Base-by-base conservation (phyloP, 2,329 filamentous ascomycete species). In the Pyrenochaeta sp. region DNA sequence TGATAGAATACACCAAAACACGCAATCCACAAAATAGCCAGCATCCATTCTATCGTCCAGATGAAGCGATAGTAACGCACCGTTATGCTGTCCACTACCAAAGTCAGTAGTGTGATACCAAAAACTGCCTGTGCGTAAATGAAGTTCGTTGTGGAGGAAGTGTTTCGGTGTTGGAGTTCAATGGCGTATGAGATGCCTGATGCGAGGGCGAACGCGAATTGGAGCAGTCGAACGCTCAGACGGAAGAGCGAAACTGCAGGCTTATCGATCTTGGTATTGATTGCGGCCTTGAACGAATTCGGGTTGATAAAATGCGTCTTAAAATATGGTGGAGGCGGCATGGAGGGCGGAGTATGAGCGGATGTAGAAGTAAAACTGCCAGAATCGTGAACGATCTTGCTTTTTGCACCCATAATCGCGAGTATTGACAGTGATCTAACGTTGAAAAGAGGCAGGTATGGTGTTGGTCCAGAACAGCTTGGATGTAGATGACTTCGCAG, bases 181-280 rank as follows among this genome's bases (percentile, higher is more conserved):
- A 66, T 49, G 32, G 60, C 64, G 48, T 69, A 67, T 7, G 56
- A 66, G 21, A 64, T 65, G 21, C 67, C 64, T n/a, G 67, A 60
- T 10, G 61, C 61, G 12, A 69, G 35, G 4, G 61, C 62, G 41
- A 69, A 68, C 9, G 54, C 50, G 33, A 68, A 45, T 42, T 69
- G 58, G n/a, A 68, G 49, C 18, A 68, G 17, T 14, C 58, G 62
- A 18, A 64, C 42, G 10, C 51, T 62, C 18, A 69, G 45, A 6
- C 60, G 49, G 33, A 68, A 69, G 6, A 69, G 56, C 3, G 56
- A 61, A 1, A 58, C 49, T 7, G 58, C 27, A 11, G 65, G 65
- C 2, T 63, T 63, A 43, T 65, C 54, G 30, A 65, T 49, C 39
- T 58, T 62, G 6, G 14, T 18, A 23, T 65, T 53, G 35, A 69